Evolutionary conservation across 2,329 filamentous ascomycete species (phyloP).

Genomic region (Dactylellina parvicollis): DNA sequence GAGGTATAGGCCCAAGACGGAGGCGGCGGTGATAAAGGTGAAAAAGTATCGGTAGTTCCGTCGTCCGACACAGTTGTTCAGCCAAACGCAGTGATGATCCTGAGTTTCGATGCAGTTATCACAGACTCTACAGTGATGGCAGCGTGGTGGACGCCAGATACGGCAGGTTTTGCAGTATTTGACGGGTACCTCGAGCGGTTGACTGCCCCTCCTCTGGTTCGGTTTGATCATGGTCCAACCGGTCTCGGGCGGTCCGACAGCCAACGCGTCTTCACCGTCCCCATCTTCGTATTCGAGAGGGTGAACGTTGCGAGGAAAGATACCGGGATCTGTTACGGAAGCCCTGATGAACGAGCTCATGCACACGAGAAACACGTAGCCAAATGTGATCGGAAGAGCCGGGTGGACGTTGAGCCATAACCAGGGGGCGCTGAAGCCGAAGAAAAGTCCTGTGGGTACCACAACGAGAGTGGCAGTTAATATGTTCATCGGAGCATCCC

Average conservation of each 20-base stretch:
- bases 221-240: slow-evolving; percentile 94
- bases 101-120: slow-evolving; percentile 98
- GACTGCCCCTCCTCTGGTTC: slow-evolving; percentile 73
- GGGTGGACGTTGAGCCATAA: slow-evolving; percentile 87
- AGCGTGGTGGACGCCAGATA: slow-evolving; percentile 94
- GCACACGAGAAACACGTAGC: slow-evolving; percentile 88
- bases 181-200: slow-evolving; percentile 96
- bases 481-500: slow-evolving; percentile 86
- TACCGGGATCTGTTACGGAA: slow-evolving; percentile 89
- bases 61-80: slow-evolving; percentile 96
- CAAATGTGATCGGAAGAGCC: slow-evolving; percentile 87
- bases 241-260: slow-evolving; percentile 83
- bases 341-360: slow-evolving; percentile 94
- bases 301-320: slow-evolving; percentile 91
- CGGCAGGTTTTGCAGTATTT: slow-evolving; percentile 99
- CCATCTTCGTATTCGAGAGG: slow-evolving; percentile 69
- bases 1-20: slow-evolving; percentile 78
- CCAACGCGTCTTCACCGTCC: slow-evolving; percentile 82
- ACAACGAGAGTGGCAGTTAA: slow-evolving; percentile 83
- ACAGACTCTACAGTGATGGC: slow-evolving; percentile 94
- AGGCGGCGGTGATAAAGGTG: slow-evolving; percentile 82
- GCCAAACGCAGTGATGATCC: slow-evolving; percentile 98
- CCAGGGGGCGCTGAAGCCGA: slow-evolving; percentile 76
- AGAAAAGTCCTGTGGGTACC: slow-evolving; percentile 82
- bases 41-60: slow-evolving; percentile 99